phyloP scores from a whole-genome alignment of 2,329 filamentous ascomycete genomes.

The Alternaria dauci region DNA sequence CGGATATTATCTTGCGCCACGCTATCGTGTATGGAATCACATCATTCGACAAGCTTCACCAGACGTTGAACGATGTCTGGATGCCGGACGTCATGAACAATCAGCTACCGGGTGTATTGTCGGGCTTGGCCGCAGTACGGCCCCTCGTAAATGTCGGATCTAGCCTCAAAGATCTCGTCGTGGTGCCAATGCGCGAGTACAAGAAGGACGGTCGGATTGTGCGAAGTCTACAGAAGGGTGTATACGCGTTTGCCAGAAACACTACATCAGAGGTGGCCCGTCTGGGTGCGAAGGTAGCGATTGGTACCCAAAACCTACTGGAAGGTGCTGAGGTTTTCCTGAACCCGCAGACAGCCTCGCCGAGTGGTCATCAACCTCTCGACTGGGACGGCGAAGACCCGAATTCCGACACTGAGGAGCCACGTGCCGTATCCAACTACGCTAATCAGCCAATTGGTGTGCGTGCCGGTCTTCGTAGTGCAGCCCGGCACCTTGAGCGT shows the following conservation, averaged over 20 bases:
- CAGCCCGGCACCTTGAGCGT: constrained; percentile 81
- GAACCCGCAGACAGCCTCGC: constrained; percentile 45
- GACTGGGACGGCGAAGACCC: constrained; percentile 65
- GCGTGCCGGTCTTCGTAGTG: constrained; percentile 82
- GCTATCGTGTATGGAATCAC: constrained; percentile 91
- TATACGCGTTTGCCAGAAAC: constrained; percentile 86
- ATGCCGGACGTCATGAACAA: constrained; percentile 90
- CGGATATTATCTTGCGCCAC: constrained; percentile 84
- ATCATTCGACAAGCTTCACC: constrained; percentile 88
- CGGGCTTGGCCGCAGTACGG: constrained; percentile 87
- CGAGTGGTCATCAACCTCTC: constrained; percentile 30
- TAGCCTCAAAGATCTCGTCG: constrained; percentile 84
- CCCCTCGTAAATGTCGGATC: constrained; percentile 90
- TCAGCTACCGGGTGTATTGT: constrained; percentile 87
- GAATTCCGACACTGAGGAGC: constrained; percentile 71
- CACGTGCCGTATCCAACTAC: constrained; percentile 86
- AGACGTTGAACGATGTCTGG: constrained; percentile 95
- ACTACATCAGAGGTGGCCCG: constrained; percentile 95
- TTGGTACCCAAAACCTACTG: constrained; percentile 92
- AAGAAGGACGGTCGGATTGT: constrained; percentile 92
- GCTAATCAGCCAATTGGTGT: constrained; percentile 93
- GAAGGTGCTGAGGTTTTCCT: constrained; percentile 88
- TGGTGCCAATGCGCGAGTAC: constrained; percentile 91
- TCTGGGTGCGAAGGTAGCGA: constrained; percentile 89
- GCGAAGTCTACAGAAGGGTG: constrained; percentile 90